phyloP scores from a whole-genome alignment of 768 basidiomycete genomes.

The Xanthoconium purpureum region DNA sequence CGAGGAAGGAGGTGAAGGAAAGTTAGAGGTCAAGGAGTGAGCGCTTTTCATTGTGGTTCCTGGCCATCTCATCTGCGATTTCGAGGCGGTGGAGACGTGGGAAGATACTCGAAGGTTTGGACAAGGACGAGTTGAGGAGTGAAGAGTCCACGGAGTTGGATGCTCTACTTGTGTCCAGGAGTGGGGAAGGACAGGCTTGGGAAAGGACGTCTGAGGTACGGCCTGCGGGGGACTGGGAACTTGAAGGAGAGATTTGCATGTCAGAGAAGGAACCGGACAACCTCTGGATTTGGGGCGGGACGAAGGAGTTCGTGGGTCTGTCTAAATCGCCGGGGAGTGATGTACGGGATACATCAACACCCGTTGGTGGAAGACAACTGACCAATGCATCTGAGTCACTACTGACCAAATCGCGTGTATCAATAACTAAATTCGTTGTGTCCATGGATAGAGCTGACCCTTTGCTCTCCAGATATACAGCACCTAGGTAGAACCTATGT shows the following conservation, averaged over 20 bases:
- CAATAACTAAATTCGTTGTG: no score
- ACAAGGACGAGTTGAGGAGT: slow-evolving; percentile 17
- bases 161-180: slow-evolving; percentile 20
- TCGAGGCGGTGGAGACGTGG: slow-evolving; percentile 43
- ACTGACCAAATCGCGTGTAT: no score
- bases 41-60: slow-evolving; percentile 15
- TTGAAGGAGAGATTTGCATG: neutral
- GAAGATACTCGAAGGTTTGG: slow-evolving; percentile 37
- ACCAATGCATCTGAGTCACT: no score
- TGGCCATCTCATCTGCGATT: slow-evolving; percentile 27
- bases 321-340: slow-evolving; percentile 25
- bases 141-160: neutral
- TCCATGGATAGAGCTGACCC: no score
- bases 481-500: no score
- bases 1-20: slow-evolving; percentile 65
- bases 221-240: slow-evolving; percentile 4
- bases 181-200: neutral
- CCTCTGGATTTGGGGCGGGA: slow-evolving; percentile 31
- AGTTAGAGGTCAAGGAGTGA: slow-evolving; percentile 57
- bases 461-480: no score
- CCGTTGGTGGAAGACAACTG: no score
- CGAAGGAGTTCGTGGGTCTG: slow-evolving; percentile 7
- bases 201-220: neutral
- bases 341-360: no score
- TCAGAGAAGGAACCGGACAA: slow-evolving; percentile 23